phyloP scores from a whole-genome alignment of 345 rosid species.

The Diplotaxis tenuifolia region DNA sequence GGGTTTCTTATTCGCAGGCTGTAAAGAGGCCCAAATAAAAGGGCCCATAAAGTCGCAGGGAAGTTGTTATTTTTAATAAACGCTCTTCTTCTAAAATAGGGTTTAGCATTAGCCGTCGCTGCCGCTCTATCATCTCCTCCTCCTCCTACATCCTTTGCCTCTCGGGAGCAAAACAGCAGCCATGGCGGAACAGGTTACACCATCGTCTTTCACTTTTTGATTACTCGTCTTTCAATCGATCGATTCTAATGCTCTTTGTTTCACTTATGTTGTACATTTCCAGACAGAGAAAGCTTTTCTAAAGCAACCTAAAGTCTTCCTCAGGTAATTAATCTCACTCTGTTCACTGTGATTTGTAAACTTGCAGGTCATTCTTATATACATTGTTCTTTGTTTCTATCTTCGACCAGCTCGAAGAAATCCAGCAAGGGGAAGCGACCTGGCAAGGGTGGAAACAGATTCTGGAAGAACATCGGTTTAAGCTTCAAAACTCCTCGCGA shows the following conservation, averaged over 20 bases:
- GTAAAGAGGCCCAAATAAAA: background rate
- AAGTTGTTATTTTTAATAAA: background rate
- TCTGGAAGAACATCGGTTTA: constrained; percentile 79
- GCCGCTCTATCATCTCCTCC: background rate
- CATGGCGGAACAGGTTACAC: constrained; percentile 41
- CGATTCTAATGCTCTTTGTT: background rate
- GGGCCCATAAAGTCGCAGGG: background rate
- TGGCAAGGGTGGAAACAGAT: constrained; percentile 87
- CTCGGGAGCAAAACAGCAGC: constrained; percentile 1
- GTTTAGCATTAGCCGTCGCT: background rate
- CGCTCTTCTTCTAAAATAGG: background rate
- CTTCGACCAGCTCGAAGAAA: constrained; percentile 60
- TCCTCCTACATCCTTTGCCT: background rate
- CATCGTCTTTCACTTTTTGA: background rate
- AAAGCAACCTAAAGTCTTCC: constrained; percentile 80
- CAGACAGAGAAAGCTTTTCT: constrained; percentile 81
- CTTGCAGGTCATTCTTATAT: background rate
- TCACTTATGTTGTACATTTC: background rate
- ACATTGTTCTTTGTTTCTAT: background rate
- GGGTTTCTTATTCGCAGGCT: too few species aligned
- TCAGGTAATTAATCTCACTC: constrained; percentile 37
- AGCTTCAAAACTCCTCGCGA: constrained; percentile 93
- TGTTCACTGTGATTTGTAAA: background rate
- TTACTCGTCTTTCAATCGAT: background rate
- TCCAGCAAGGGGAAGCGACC: constrained; percentile 86